Percentiles rank a stretch among this genome's conserved stretches.
phyloP scores from a whole-genome alignment of 1,139 yeast genomes.

The Geotrichum candidum region DNA sequence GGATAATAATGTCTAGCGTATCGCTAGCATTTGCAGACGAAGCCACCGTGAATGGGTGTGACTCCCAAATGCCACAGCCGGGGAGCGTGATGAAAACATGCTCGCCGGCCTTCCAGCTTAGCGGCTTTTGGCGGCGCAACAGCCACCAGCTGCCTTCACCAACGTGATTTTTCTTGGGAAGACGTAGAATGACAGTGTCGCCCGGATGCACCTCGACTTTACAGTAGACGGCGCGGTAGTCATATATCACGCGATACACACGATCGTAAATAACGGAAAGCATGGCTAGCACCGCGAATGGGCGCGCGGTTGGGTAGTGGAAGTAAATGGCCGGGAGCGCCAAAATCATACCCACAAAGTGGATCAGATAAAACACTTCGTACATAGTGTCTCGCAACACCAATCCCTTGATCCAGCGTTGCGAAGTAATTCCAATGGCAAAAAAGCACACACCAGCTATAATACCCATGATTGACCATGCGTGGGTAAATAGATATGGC shows the following conservation, averaged over 20 bases:
- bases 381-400: conserved; percentile 20
- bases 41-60: conserved; percentile 29
- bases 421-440: conserved; percentile 23
- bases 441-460: conserved; percentile 24
- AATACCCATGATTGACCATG: conserved; percentile 24
- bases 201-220: conserved; percentile 23
- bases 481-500: conserved; percentile 22
- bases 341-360: conserved; percentile 23
- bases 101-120: conserved; percentile 28
- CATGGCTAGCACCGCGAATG: conserved; percentile 25
- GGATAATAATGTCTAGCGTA: conserved; percentile 25
- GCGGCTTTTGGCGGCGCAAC: conserved; percentile 13
- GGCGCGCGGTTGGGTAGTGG: conserved; percentile 26
- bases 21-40: conserved; percentile 22
- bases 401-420: conserved; percentile 1
- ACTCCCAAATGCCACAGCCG: conserved; percentile 23
- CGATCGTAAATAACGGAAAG: conserved; percentile 26
- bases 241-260: conserved; percentile 19
- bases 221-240: conserved; percentile 25
- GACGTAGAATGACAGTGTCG: conserved; percentile 24
- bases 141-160: background rate
- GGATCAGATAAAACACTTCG: conserved; percentile 27
- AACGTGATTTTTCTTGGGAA: conserved; percentile 19
- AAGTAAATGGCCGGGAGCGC: conserved; percentile 26
- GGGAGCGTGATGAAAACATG: conserved; percentile 27